Conservation (phyloP, 306 rosid genomes). For the Prinsepia uniflora region DNA sequence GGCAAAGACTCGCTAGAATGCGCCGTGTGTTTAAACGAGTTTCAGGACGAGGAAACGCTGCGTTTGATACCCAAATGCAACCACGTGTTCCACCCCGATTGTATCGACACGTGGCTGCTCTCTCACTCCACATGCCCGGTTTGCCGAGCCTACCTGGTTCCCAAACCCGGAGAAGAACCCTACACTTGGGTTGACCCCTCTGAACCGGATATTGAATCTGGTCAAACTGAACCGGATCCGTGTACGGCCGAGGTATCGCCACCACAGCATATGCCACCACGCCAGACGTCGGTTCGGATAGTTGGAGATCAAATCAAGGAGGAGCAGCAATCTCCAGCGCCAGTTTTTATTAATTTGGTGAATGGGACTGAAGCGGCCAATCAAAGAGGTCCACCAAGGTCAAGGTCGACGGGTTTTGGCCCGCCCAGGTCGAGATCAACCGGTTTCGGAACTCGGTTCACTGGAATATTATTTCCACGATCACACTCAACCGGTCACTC, state of each 20-base stretch:
- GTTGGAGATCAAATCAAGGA: slow-evolving; percentile 16
- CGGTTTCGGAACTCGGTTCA: neutral
- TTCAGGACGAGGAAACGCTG: slow-evolving; percentile 69
- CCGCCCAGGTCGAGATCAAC: slow-evolving; percentile 11
- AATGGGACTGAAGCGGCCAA: neutral
- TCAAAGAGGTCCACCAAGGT: slow-evolving; percentile 34
- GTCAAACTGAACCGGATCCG: slow-evolving; percentile 12
- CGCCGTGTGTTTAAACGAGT: slow-evolving; percentile 89
- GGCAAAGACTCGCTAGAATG: slow-evolving; percentile 70
- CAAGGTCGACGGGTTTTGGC: slow-evolving; percentile 38
- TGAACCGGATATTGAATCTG: slow-evolving; percentile 8
- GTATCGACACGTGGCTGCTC: slow-evolving; percentile 75
- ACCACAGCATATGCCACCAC: neutral
- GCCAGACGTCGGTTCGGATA: slow-evolving; percentile 17
- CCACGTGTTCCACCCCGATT: slow-evolving; percentile 77
- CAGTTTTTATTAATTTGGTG: neutral
- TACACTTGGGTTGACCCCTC: slow-evolving; percentile 9
- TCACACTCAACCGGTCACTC: slow-evolving; percentile 33
- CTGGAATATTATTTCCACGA: slow-evolving; percentile 9
- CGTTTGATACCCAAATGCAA: slow-evolving; percentile 83
- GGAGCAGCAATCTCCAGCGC: neutral
- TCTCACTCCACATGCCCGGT: slow-evolving; percentile 85
- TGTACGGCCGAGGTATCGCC: neutral
- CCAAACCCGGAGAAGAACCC: slow-evolving; percentile 42
- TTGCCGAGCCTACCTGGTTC: slow-evolving; percentile 62